These are phyloP conservation scores for Suillus spraguei DNA, from an alignment of 768 basidiomycete species.

Conservation along the genomic window DNA sequence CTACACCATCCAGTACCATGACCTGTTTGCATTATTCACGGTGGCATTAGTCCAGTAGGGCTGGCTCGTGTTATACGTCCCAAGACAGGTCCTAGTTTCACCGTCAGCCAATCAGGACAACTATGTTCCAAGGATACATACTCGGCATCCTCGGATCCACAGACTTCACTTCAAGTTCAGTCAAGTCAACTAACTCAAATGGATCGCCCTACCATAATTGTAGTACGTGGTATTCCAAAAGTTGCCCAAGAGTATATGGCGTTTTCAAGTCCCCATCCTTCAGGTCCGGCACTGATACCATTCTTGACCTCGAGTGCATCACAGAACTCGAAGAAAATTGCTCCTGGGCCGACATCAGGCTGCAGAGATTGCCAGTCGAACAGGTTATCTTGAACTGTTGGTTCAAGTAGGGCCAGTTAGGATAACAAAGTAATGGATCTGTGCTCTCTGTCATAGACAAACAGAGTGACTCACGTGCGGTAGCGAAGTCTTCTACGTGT, in stretches of 20 bases:
- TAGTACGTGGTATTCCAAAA: slow-evolving; percentile 59
- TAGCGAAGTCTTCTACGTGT: slow-evolving; percentile 69
- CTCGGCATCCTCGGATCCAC: slow-evolving; percentile 48
- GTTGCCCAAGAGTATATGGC: slow-evolving; percentile 62
- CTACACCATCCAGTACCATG: slow-evolving; percentile 75
- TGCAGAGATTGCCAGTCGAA: slow-evolving; percentile 73
- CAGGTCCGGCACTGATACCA: slow-evolving; percentile 43
- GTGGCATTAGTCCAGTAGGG: slow-evolving; percentile 55
- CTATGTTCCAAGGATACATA: slow-evolving; percentile 33
- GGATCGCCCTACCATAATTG: slow-evolving; percentile 41
- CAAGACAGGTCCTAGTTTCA: slow-evolving; percentile 45
- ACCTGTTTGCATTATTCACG: slow-evolving; percentile 57
- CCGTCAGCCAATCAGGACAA: slow-evolving; percentile 26
- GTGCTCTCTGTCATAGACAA: slow-evolving; percentile 20
- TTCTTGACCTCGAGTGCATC: slow-evolving; percentile 42
- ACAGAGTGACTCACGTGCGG: slow-evolving; percentile 43
- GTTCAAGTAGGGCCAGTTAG: slow-evolving; percentile 25
- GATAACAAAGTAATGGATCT: slow-evolving; percentile 7
- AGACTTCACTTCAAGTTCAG: slow-evolving; percentile 43
- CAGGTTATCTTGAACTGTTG: slow-evolving; percentile 48
- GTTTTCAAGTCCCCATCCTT: slow-evolving; percentile 64
- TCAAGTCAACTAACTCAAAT: neutral
- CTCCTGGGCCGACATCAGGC: slow-evolving; percentile 46
- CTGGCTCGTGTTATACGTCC: slow-evolving; percentile 40
- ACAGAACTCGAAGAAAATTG: slow-evolving; percentile 41